Conservation (phyloP, 2,329 filamentous ascomycete species). For the Immersiporthe knoxdaviesiana region DNA sequence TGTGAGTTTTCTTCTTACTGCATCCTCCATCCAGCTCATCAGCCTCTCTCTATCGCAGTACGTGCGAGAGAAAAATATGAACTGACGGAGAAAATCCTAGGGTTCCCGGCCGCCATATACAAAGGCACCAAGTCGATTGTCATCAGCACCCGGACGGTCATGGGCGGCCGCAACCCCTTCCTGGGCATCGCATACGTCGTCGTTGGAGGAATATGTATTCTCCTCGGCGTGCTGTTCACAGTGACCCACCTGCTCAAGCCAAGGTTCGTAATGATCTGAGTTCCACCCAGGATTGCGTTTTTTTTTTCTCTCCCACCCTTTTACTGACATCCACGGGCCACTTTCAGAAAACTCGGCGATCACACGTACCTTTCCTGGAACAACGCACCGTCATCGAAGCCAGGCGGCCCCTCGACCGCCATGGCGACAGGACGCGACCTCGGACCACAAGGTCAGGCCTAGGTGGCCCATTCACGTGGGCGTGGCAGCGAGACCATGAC, state of each 20-base stretch:
- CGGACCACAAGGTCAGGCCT: conserved; percentile 36
- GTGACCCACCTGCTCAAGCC: conserved; percentile 89
- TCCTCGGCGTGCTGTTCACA: conserved; percentile 87
- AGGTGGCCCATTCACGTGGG: conserved; percentile 23
- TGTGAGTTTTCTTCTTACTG: no score
- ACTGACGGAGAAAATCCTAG: conserved; percentile 48
- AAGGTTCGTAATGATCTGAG: no score
- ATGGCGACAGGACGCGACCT: conserved; percentile 61
- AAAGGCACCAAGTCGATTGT: conserved; percentile 88
- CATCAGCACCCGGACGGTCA: conserved; percentile 85
- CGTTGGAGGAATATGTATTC: conserved; percentile 88
- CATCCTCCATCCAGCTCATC: background rate
- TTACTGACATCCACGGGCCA: conserved; percentile 26
- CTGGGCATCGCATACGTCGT: conserved; percentile 95
- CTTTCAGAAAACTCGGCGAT: conserved; percentile 87
- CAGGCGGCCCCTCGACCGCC: conserved; percentile 46
- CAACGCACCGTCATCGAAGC: conserved; percentile 52
- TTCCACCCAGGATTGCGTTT: no score
- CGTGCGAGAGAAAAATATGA: conserved; percentile 30
- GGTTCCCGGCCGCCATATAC: conserved; percentile 78
- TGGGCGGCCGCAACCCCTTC: conserved; percentile 95
- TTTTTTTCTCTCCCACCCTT: no score
- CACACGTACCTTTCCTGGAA: conserved; percentile 99
- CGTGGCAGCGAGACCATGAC: conserved; percentile 17
- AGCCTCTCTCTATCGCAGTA: background rate